Conservation (phyloP, 2,329 filamentous ascomycete species). For the Xylaria sp. region DNA sequence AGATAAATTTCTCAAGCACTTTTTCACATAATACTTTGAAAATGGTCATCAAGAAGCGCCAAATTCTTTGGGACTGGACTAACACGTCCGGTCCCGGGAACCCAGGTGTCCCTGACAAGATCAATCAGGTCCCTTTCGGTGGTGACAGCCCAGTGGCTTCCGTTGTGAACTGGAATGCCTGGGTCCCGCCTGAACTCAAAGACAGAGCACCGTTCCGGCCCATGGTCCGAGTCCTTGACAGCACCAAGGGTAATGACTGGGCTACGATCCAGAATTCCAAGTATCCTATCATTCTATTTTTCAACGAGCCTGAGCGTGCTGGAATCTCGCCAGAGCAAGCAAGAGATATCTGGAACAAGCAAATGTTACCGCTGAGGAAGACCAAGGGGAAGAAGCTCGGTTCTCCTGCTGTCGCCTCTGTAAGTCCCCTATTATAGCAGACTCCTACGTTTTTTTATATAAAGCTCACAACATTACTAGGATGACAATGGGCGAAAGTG, state of each 20-base stretch:
- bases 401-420: conserved; percentile 49
- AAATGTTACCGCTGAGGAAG: conserved; percentile 51
- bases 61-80: conserved; percentile 58
- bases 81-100: conserved; percentile 47
- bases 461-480: conserved; percentile 30
- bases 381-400: conserved; percentile 44
- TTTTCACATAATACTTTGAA: conserved; percentile 11
- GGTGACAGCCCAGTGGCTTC: conserved; percentile 49
- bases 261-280: conserved; percentile 39
- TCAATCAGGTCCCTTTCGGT: conserved; percentile 51
- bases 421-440: conserved; percentile 21
- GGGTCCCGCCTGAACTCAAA: conserved; percentile 46
- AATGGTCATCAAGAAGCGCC: conserved; percentile 51
- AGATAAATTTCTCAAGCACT: background rate
- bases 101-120: conserved; percentile 48
- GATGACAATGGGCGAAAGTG: conserved; percentile 48
- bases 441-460: background rate
- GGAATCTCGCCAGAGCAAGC: conserved; percentile 51
- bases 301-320: conserved; percentile 58
- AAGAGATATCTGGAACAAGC: conserved; percentile 52
- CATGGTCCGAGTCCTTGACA: conserved; percentile 54
- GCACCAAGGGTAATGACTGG: conserved; percentile 54
- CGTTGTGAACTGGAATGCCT: conserved; percentile 45
- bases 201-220: conserved; percentile 55
- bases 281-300: conserved; percentile 53